A percentile compares a stretch with the other conserved stretches of the same genome.
Evolutionary conservation across 2,329 filamentous ascomycete species (phyloP).

Genomic region (Nemania bipapillata): DNA sequence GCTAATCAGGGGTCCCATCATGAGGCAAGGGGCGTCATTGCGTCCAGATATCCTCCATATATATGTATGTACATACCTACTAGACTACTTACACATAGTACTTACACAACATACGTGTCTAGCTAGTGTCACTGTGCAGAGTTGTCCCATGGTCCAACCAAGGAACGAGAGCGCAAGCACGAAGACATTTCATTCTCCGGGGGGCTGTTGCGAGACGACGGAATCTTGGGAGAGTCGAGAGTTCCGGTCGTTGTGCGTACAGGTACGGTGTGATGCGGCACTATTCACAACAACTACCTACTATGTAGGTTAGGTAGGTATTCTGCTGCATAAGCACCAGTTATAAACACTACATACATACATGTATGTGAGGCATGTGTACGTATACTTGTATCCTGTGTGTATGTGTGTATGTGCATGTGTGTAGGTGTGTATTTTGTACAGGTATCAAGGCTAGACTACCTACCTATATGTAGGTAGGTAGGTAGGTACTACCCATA

Average conservation of each 20-base stretch:
- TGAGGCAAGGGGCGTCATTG: constrained; percentile 47
- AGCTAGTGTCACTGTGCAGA: constrained; percentile 23
- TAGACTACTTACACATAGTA: background rate
- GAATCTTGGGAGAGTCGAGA: background rate
- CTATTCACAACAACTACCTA: background rate
- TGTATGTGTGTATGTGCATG: no score
- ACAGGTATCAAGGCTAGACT: no score
- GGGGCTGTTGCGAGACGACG: constrained; percentile 3
- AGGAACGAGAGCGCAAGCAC: constrained; percentile 28
- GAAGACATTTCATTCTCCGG: constrained; percentile 17
- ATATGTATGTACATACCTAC: constrained; percentile 24
- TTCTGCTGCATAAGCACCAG: no score
- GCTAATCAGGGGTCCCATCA: constrained; percentile 47
- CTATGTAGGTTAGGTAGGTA: no score
- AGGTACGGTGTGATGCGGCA: background rate
- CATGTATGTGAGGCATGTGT: background rate
- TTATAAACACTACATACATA: background rate
- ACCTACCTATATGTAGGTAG: no score
- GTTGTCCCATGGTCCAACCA: constrained; percentile 28
- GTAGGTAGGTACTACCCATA: background rate
- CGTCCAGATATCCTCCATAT: constrained; percentile 34
- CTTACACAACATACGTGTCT: constrained; percentile 39
- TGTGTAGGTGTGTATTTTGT: background rate
- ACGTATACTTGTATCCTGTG: no score
- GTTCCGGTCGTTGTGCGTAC: background rate